Base-by-base conservation (phyloP, 257 asterid genomes). In the Fraxinus excelsior region DNA sequence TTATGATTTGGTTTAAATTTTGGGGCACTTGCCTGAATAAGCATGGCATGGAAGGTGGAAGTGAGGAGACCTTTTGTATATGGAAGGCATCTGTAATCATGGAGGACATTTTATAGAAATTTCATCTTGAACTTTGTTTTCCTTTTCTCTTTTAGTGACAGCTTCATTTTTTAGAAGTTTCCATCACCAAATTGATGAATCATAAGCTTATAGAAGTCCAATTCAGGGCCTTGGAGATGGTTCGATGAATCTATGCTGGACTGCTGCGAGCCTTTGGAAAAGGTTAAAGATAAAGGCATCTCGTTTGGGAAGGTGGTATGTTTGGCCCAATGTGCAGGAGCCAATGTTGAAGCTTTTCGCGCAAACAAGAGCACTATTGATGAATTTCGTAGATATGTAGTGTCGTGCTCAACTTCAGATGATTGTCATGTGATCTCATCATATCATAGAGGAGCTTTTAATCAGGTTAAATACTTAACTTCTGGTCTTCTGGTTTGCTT, bases 161-260 rank as follows among this genome's bases (percentile, higher is more conserved):
- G 3, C 32, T 62, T 62, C 32, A 26, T 23, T 2, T 26, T 42
- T 62, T 26, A 11, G 28, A 58, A 58, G 11, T 58, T 42, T 58
- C 64, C 23, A 10, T 58, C 21, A 21, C 14, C 42, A 71, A 71
- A 38, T 49, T 26, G 77, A 70, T 67, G 28, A 42, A 38, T 77
- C 73, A 76, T 72, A 25, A 66, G 80, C 80, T 75, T 84, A 69
- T 74, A 42, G 73, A 76, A 84, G 37, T 79, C 78, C 51, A 53
- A 75, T 69, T 32, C 87, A 96, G 99, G 99, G 77, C 99, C 99
- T 75, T 96, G 99, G 99, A 90, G 99, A 86, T 96, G 99, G 99
- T 96, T 96, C 75, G 99, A 96, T 74, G 99, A 96, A 85, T 91
- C 91, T 56, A 96, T 96, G 99, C 70, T 96, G 89, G 99, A 96